These are phyloP conservation scores for Aspergillus unguis DNA, from an alignment of 2,329 filamentous ascomycete species.

Conservation along the genomic window DNA sequence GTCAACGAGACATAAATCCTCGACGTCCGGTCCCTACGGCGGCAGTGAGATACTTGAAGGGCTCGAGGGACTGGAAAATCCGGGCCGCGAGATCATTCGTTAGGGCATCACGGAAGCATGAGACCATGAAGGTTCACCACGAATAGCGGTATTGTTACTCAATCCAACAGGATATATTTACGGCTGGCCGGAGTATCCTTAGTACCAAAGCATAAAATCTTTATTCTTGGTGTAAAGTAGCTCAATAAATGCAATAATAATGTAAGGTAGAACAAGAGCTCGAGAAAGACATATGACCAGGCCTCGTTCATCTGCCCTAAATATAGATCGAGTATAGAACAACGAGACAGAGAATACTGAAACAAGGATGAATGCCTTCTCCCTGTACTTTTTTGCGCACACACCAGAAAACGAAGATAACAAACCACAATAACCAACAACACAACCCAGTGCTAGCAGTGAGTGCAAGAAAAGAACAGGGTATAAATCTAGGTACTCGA, in stretches of 20 bases:
- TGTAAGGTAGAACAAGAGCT: slow-evolving; percentile 4
- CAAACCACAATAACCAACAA: slow-evolving; percentile 17
- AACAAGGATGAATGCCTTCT: not conserved
- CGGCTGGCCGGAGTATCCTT: slow-evolving; percentile 2
- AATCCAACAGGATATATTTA: not conserved
- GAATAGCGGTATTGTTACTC: slow-evolving; percentile 9
- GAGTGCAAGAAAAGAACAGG: slow-evolving; percentile 17
- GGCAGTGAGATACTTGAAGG: slow-evolving; percentile 83
- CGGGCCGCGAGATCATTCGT: slow-evolving; percentile 60
- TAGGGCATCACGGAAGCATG: slow-evolving; percentile 29
- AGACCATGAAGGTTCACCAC: not conserved
- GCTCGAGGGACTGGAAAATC: slow-evolving; percentile 68
- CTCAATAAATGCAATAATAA: slow-evolving; percentile 10
- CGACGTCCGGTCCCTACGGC: slow-evolving; percentile 63
- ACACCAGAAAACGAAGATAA: slow-evolving; percentile 12
- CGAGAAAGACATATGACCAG: not conserved
- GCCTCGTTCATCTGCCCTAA: not conserved
- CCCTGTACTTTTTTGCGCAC: slow-evolving; percentile 14
- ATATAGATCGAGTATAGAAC: slow-evolving; percentile 10
- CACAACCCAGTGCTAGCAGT: slow-evolving; percentile 8
- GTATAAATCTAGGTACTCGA: slow-evolving; percentile 20
- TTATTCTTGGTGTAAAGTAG: slow-evolving; percentile 7
- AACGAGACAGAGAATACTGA: slow-evolving; percentile 9
- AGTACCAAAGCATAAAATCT: not conserved
- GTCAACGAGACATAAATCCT: slow-evolving; percentile 52